Base-by-base conservation (phyloP, 2,329 filamentous ascomycete species). In the Pseudogymnoascus sp. region DNA sequence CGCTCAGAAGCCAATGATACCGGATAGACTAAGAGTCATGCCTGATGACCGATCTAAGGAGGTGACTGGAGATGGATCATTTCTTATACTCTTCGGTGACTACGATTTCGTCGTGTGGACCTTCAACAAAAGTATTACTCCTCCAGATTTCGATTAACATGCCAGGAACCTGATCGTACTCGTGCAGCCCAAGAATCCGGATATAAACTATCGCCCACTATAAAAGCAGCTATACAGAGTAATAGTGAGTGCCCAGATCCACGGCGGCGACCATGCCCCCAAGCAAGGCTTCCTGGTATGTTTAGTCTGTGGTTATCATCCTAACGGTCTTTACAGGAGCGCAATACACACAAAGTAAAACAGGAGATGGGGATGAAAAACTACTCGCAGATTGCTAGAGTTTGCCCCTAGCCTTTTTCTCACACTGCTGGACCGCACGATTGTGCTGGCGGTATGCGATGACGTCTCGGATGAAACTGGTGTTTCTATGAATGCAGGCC, bases 51-150 rank as follows among this genome's bases (percentile, higher is more conserved):
- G 18, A 14, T 12, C 11, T 5, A 38, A n/a, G 9, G 43, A 58
- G 16, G 28, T 59, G 12, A n/a, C n/a, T 21, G 60, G 60, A 18
- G 60, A 62, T 58, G 60, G 43, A 12, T 58, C 40, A 3, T 62
- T 62, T 14, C 33, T 62, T 9, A 9, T 62, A 12, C 45, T 62
- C 16, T 62, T 62, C n/a, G 60, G 40, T 18, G n/a, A 62, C 55
- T 28, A 58, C 16, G 60, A 58, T 59, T 62, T 33, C 12, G 60
- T 62, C 41, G 60, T 59, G 7, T 62, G 60, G 60, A 58, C 25
- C 43, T 62, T 25, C 43, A 52, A 62, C 35, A 37, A 43, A 38
- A 58, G 52, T 25, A 62, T 62, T 23, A 23, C 6, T 14, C 28
- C 23, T 16, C 60, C 60, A 11, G 21, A 35, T 38, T 21, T 12